These are phyloP conservation scores for Tetraselmis chui DNA, from an alignment of 139 green algal genomes.

Conservation along the genomic window DNA sequence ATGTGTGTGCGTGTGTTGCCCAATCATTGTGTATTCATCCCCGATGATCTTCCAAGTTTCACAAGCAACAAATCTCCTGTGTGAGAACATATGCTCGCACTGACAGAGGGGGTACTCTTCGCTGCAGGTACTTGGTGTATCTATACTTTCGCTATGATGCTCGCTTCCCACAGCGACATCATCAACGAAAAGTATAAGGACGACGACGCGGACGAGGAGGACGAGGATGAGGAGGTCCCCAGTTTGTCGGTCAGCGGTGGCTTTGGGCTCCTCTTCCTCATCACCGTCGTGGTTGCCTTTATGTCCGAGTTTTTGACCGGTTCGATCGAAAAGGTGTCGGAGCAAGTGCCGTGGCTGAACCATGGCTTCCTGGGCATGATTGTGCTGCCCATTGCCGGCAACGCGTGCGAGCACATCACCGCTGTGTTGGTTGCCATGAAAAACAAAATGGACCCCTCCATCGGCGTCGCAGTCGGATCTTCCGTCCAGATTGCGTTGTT, in stretches of 20 bases:
- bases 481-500: constrained; percentile 68
- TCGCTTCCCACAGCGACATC: constrained; percentile 62
- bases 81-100: no score
- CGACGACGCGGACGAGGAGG: constrained; percentile 4
- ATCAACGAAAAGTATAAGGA: constrained; percentile 30
- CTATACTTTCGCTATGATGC: constrained; percentile 71
- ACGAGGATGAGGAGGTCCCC: constrained; percentile 39
- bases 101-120: no score
- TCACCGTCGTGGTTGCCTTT: constrained; percentile 65
- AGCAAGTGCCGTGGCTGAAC: constrained; percentile 48
- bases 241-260: constrained; percentile 52
- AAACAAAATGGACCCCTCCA: constrained; percentile 87
- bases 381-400: constrained; percentile 81
- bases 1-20: no score
- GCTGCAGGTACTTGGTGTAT: constrained; percentile 64
- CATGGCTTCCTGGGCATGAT: constrained; percentile 73
- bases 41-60: no score
- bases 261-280: constrained; percentile 38
- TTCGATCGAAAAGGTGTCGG: constrained; percentile 62
- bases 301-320: constrained; percentile 68
- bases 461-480: constrained; percentile 31
- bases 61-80: no score
- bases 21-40: no score
- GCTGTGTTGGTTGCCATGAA: constrained; percentile 85
- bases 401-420: constrained; percentile 84